A percentile compares a stretch with the other conserved stretches of the same genome.
Evolutionary conservation across 1,139 yeast species (phyloP).

Genomic region (Debaryomyces sp.): DNA sequence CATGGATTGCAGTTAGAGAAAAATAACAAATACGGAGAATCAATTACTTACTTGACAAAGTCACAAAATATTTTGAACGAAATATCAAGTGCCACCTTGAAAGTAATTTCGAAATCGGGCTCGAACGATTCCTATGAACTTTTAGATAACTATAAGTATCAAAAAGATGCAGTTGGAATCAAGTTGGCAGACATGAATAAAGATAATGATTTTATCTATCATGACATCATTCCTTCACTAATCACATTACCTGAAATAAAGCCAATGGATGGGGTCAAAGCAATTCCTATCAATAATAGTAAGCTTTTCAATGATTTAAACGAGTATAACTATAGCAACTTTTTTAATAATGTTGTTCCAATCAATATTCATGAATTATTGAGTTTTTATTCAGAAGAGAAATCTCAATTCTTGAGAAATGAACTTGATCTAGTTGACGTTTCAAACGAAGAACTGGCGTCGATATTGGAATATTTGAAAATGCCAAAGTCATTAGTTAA

Average conservation of each 20-base stretch:
- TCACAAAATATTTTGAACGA: slow-evolving; percentile 46
- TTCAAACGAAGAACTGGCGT: slow-evolving; percentile 75
- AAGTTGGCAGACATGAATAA: slow-evolving; percentile 58
- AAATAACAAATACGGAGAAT: slow-evolving; percentile 67
- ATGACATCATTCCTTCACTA: slow-evolving; percentile 68
- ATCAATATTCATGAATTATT: slow-evolving; percentile 83
- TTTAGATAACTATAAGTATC: slow-evolving; percentile 47
- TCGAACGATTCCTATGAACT: slow-evolving; percentile 37
- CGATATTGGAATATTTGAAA: slow-evolving; percentile 78
- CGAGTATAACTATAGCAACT: slow-evolving; percentile 55
- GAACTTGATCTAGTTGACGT: slow-evolving; percentile 78
- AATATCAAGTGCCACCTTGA: slow-evolving; percentile 27
- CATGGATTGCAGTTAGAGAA: slow-evolving; percentile 54
- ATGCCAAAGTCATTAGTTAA: slow-evolving; percentile 69
- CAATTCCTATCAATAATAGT: slow-evolving; percentile 52
- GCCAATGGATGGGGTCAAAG: slow-evolving; percentile 76
- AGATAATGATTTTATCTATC: slow-evolving; percentile 90
- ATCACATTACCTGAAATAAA: slow-evolving; percentile 62
- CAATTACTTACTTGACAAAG: slow-evolving; percentile 66
- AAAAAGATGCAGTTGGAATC: slow-evolving; percentile 46
- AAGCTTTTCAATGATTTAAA: slow-evolving; percentile 42
- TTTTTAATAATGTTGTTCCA: slow-evolving; percentile 83
- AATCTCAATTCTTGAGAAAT: slow-evolving; percentile 72
- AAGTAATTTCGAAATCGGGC: slow-evolving; percentile 29
- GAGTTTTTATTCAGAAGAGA: slow-evolving; percentile 87